These are phyloP conservation scores for Chaetomium olivaceum DNA, from an alignment of 2,329 filamentous ascomycete species.

Conservation along the genomic window DNA sequence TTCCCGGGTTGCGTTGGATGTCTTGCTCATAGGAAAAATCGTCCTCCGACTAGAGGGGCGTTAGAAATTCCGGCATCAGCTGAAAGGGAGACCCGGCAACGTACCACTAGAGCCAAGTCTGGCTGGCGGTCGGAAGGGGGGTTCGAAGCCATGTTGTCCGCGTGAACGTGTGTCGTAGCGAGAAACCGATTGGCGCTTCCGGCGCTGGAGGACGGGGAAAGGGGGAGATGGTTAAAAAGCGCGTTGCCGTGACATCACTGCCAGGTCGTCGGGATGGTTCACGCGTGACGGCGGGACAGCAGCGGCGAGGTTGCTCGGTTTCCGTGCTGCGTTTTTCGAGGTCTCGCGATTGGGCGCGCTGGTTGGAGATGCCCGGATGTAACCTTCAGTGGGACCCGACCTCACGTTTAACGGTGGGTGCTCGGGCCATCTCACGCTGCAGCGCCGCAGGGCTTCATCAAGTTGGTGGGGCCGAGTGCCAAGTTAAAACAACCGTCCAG, in stretches of 20 bases:
- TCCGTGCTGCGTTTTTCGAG: constrained; percentile 29
- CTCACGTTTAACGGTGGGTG: constrained; percentile 1
- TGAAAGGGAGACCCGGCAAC: constrained; percentile 27
- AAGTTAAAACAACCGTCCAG: background rate
- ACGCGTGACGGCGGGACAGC: constrained; percentile 28
- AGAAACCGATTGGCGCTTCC: constrained; percentile 21
- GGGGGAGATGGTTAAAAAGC: constrained; percentile 16
- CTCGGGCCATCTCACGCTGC: constrained; percentile 18
- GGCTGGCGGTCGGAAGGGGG: constrained; percentile 40
- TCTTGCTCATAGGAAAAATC: constrained; percentile 97
- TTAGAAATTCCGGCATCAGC: constrained; percentile 29
- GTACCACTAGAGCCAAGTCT: constrained; percentile 53
- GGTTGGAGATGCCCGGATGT: background rate
- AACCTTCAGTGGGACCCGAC: background rate
- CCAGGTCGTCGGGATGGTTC: constrained; percentile 22
- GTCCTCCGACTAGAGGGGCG: constrained; percentile 59
- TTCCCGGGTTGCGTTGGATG: constrained; percentile 79
- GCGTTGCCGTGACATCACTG: constrained; percentile 34
- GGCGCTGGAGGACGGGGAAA: constrained; percentile 13
- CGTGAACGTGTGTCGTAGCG: constrained; percentile 11
- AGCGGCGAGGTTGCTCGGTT: constrained; percentile 23
- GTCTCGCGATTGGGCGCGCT: constrained; percentile 27
- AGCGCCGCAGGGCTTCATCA: background rate
- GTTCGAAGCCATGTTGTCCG: constrained; percentile 30
- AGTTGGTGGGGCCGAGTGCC: constrained; percentile 14